Evolutionary conservation across 805 yeast species (phyloP), one percentile per base, ranked within the genome.

Genomic region (Candida endomychidarum): DNA sequence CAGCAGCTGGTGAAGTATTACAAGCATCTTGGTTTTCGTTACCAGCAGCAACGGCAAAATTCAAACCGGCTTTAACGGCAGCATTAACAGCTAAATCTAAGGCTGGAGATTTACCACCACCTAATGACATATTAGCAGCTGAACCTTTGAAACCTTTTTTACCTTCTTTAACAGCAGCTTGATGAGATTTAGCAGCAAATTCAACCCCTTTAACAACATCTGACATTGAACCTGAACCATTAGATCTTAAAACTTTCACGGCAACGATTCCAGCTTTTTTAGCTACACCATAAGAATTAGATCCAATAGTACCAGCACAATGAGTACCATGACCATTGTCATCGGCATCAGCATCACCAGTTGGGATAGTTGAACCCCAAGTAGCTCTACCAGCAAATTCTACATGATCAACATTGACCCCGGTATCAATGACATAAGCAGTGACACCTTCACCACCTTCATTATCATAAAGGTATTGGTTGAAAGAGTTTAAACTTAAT

Each of bases 261-360:
- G 95, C 95, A 52, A 84, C 88, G 40, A 87, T 62, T 15, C 80
- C 72, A 8, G 90, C 93, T 38, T 77, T 71, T 65, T 88, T 87
- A 41, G 96, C 90, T 40, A 87, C 86, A 67, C 96, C 96, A 49
- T 82, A 86, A 38, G 78, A 69, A 45, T 72, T 71, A 16, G 93
- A 84, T 37, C 83, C 96, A 54, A 90, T 86, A 24, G 95, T 88
- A 65, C 96, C 97, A n/a, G 96, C 96, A 69, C 95, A 87, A 58
- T 89, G 97, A 33, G 96, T 87, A 56, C 97, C 97, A 65, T 89
- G 97, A 37, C 96, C 97, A 54, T 86, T 85, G 38, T 88, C 93
- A 60, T 90, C 96, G 31, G 72, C 55, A 50, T 82, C 88, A 39
- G 74, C 74, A 52, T 80, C 87, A 53, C 81, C 83, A 38, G 63